These are phyloP conservation scores for Ceratopteris richardii DNA, from an alignment of 75 land plant species.

Conservation along the genomic window DNA sequence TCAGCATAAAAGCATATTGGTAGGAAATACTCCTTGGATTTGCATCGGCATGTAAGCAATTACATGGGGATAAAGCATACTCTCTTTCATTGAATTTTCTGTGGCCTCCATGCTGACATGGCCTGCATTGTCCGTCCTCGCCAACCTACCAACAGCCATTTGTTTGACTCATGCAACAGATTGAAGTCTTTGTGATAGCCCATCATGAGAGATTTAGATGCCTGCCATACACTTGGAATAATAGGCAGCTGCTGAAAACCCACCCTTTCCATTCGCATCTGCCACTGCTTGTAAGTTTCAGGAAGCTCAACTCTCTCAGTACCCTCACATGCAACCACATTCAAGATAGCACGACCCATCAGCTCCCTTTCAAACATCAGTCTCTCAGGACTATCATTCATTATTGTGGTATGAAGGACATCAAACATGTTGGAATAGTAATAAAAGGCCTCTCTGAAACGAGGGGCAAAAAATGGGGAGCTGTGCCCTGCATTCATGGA, in stretches of 20 bases:
- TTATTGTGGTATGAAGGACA: conserved; percentile 41
- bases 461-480: conserved; percentile 69
- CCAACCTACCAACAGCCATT: conserved; percentile 82
- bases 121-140: conserved; percentile 60
- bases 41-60: too few species aligned
- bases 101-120: conserved; percentile 57
- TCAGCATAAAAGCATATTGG: too few species aligned
- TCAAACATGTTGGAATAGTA: conserved; percentile 63
- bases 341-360: conserved; percentile 54
- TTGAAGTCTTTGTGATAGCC: conserved; percentile 56
- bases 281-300: conserved; percentile 91
- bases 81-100: background rate
- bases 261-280: conserved; percentile 44
- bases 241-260: conserved; percentile 56
- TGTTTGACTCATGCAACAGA: conserved; percentile 47
- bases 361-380: conserved; percentile 41
- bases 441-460: conserved; percentile 69
- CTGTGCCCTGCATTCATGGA: conserved; percentile 57
- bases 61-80: too few species aligned
- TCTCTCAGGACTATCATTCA: conserved; percentile 45
- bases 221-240: conserved; percentile 21
- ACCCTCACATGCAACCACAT: conserved; percentile 83
- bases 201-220: conserved; percentile 29
- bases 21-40: too few species aligned
- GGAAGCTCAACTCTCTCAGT: conserved; percentile 67